These are phyloP conservation scores for Xylariaceae sp. DNA, from an alignment of 2,329 filamentous ascomycete genomes.

Conservation along the genomic window DNA sequence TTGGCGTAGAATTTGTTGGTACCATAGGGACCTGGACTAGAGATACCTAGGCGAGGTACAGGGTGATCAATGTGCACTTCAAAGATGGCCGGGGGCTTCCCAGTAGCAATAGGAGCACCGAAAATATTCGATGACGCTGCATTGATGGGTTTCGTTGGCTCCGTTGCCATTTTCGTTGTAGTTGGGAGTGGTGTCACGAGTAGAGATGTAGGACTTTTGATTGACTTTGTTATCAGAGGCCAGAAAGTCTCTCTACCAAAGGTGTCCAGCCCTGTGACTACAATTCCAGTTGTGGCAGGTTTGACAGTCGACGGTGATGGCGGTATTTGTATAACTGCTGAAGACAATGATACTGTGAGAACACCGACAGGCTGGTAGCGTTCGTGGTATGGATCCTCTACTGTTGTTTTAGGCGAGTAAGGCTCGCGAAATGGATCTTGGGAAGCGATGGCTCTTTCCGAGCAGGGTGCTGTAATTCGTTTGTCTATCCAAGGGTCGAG, in stretches of 20 bases:
- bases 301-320: constrained; percentile 25
- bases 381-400: constrained; percentile 20
- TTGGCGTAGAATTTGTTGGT: constrained; percentile 85
- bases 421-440: constrained; percentile 10
- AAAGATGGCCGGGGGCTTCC: constrained; percentile 49
- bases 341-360: constrained; percentile 30
- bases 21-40: constrained; percentile 49
- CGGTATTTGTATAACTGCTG: constrained; percentile 36
- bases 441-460: background rate
- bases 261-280: constrained; percentile 33
- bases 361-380: constrained; percentile 29
- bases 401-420: constrained; percentile 12
- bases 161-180: constrained; percentile 16
- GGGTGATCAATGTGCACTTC: constrained; percentile 54
- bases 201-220: constrained; percentile 38
- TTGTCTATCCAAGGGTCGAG: constrained; percentile 9
- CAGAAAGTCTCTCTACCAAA: constrained; percentile 20
- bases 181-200: constrained; percentile 22
- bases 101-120: constrained; percentile 50
- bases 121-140: constrained; percentile 49
- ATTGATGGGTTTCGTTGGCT: constrained; percentile 25
- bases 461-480: background rate
- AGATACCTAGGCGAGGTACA: constrained; percentile 52
- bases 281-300: constrained; percentile 33
- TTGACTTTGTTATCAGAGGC: constrained; percentile 32